Evolutionary conservation across 108 stramenopile species (phyloP), one percentile per base, ranked within the genome.

Genomic region (Chaetoceros tenuissimus): DNA sequence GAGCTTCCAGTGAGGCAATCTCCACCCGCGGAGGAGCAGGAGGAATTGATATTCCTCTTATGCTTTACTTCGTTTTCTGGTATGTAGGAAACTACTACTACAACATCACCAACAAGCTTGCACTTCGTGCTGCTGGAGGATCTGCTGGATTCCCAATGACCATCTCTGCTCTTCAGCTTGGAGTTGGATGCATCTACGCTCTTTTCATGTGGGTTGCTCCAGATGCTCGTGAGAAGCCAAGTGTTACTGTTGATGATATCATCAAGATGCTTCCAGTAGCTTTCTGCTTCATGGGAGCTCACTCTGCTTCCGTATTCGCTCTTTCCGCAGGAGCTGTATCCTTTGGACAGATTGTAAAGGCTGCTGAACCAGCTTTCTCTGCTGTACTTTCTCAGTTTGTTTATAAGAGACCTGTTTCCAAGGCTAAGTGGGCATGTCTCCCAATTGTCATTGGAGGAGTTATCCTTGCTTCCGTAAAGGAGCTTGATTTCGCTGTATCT

Each of bases 291-390:
- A 87, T 87, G 79, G 89, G 85, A 28, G 89, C 91, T 47, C 94
- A 95, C 76, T 73, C 75, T 58, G 89, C 91, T 3, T 89, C 87
- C 46, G 94, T 95, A 28, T 92, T 95, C 54, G 83, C 91, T 53
- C 82, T 95, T 64, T 80, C 81, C 24, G 90, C 90, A 46, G 94
- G 94, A 28, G 87, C 89, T 44, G 94, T 95, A n/a, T 81, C 81
- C 57, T 95, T 95, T 49, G 94, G 87, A 45, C 94, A 95, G 73
- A 90, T 90, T 68, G 94, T 95, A 66, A 95, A 95, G 82, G 87
- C 91, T 27, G 81, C 89, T 43, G 94, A 95, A 70, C 94, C 94
- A 1, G 94, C 89, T 28, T 93, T 93, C 68, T 85, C 94, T 18
- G 94, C 94, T 8, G 85, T 95, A 40, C 67, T 93, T 21, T 80